Conservation (phyloP, 2,329 filamentous ascomycete genomes). For the Cordyceps tenuipes region DNA sequence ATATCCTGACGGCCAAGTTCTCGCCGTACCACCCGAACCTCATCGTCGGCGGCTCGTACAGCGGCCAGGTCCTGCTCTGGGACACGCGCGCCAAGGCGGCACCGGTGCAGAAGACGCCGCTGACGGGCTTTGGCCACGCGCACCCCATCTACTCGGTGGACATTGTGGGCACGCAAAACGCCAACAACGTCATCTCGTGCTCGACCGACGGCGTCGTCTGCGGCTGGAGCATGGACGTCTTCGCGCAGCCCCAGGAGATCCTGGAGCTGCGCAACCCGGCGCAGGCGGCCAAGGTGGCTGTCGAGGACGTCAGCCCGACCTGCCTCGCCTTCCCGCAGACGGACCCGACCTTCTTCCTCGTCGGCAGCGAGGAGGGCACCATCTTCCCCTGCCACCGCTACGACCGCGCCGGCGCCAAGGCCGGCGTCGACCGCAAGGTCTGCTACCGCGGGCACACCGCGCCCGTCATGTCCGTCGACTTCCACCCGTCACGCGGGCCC, state of each 20-base stretch:
- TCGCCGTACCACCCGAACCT: slow-evolving; percentile 98
- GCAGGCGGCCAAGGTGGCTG: slow-evolving; percentile 63
- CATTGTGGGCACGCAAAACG: slow-evolving; percentile 95
- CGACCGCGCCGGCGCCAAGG: slow-evolving; percentile 93
- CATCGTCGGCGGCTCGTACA: slow-evolving; percentile 93
- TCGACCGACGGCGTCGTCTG: slow-evolving; percentile 96
- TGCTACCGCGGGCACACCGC: slow-evolving; percentile 86
- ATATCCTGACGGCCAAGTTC: slow-evolving; percentile 91
- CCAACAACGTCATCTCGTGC: slow-evolving; percentile 95
- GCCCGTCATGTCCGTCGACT: slow-evolving; percentile 91
- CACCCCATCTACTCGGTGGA: slow-evolving; percentile 94
- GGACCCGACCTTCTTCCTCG: slow-evolving; percentile 94
- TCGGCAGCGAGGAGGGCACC: slow-evolving; percentile 91
- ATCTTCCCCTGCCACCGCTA: slow-evolving; percentile 97
- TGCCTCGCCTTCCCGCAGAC: slow-evolving; percentile 91
- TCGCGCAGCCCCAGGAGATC: slow-evolving; percentile 90
- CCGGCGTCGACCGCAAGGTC: slow-evolving; percentile 82
- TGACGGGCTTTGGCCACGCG: slow-evolving; percentile 90
- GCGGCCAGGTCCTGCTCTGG: slow-evolving; percentile 93
- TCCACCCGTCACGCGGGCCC: slow-evolving; percentile 85
- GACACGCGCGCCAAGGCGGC: slow-evolving; percentile 84
- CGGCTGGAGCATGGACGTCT: slow-evolving; percentile 96
- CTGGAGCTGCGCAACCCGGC: slow-evolving; percentile 81
- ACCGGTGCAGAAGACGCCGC: slow-evolving; percentile 89
- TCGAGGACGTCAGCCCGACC: slow-evolving; percentile 89